Evolutionary conservation across 441 rosid genomes (phyloP).

Genomic region (Erysimum cheiri): DNA sequence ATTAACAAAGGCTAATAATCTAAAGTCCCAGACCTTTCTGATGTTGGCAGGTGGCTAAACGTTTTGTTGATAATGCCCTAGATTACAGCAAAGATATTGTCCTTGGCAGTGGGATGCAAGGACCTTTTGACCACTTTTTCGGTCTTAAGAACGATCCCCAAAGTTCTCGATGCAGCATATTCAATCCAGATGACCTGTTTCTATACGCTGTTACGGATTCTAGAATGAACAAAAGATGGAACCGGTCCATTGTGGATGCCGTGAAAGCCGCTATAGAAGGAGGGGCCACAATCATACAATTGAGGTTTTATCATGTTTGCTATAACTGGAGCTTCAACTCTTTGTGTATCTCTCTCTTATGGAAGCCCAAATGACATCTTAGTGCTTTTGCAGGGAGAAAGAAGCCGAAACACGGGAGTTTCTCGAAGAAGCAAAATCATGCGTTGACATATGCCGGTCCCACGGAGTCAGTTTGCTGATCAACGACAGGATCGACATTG

Average conservation of each 20-base stretch:
- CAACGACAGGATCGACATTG: constrained; percentile 86
- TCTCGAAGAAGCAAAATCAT: constrained; percentile 73
- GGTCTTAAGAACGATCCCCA: constrained; percentile 55
- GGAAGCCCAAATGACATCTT: constrained; percentile 17
- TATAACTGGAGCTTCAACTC: constrained; percentile 5
- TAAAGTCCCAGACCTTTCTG: constrained; percentile 7
- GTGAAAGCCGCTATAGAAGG: constrained; percentile 84
- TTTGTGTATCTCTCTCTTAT: neutral
- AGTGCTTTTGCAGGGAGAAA: constrained; percentile 67
- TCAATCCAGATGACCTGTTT: constrained; percentile 71
- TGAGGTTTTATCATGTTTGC: constrained; percentile 58
- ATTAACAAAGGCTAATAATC: constrained; percentile 22
- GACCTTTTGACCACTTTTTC: constrained; percentile 90
- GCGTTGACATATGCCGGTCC: constrained; percentile 67
- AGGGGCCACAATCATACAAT: constrained; percentile 88
- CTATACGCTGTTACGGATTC: constrained; percentile 92
- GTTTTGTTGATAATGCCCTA: constrained; percentile 64
- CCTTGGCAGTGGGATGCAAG: constrained; percentile 90
- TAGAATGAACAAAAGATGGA: constrained; percentile 86
- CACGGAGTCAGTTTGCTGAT: constrained; percentile 72
- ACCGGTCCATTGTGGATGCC: constrained; percentile 63
- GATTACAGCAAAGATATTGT: constrained; percentile 79
- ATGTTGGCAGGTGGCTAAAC: constrained; percentile 74
- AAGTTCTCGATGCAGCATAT: constrained; percentile 47
- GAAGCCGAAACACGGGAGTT: constrained; percentile 68